Base-by-base conservation (phyloP, 1,284 basidiomycete genomes). In the Pseudozyma pruni region DNA sequence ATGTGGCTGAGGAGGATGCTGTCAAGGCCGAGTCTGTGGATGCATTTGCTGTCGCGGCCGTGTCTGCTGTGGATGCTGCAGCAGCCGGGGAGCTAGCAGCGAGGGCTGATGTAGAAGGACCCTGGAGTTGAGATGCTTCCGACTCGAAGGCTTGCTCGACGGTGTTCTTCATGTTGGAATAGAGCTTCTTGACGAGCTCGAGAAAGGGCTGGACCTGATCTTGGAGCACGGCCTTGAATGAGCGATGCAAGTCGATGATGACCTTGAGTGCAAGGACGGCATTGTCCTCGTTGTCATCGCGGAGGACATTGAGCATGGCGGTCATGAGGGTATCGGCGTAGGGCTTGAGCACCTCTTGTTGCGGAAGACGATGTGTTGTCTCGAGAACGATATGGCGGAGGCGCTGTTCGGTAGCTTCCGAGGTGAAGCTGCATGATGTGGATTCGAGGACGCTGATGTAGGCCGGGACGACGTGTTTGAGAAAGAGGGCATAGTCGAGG, bases 211-310 rank as follows among this genome's bases (percentile, higher is more conserved):
- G 85, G 37, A 94, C 87, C 55, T 89, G 87, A 7, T 91, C 89
- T 74, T 94, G 93, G 10, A 90, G 88, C n/a, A 78, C 66, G 3
- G 68, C 71, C 70, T 84, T 84, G 78, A 83, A 84, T 50, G 79
- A 76, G 32, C 83, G 79, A 70, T 84, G 82, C 55, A 86, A 75
- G 83, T 99, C 96, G 63, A 94, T 90, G 76, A 96, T 88, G 58
- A 90, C 91, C 84, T 98, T 98, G 87, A 95, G 92, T 53, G 90
- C 92, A 3, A 90, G 87, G 29, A 91, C 87, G 2, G 91, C 96
- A 79, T 94, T 96, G 79, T 99, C 96, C 84, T 99, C 96, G 80
- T 96, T 98, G 85, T 99, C 97, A 68, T 89, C 86, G 44, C 91
- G 90, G 38, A 98, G 86, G 38, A 94, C 86, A 71, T 91, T 86